Evolutionary conservation across 345 rosid genomes (phyloP).

Genomic region (Lepidium aucheri): DNA sequence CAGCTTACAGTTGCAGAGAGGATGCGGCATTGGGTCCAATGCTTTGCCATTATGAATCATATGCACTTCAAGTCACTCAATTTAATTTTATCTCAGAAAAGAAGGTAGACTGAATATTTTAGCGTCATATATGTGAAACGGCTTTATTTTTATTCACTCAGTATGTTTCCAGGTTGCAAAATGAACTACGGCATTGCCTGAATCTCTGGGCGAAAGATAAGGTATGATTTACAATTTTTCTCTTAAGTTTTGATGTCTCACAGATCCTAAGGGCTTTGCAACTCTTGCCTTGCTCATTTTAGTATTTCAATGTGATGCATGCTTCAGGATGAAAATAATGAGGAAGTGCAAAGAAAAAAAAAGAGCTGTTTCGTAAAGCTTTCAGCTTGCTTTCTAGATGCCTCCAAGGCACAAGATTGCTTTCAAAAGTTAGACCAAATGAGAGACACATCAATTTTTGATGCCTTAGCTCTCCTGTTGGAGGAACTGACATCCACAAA

Average conservation of each 20-base stretch:
- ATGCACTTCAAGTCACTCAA: slow-evolving; percentile 57
- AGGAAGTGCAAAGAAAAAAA: slow-evolving; percentile 41
- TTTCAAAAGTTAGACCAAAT: slow-evolving; percentile 56
- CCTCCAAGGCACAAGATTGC: slow-evolving; percentile 61
- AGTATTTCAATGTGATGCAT: slow-evolving; percentile 10
- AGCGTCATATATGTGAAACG: slow-evolving; percentile 8
- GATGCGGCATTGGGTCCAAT: slow-evolving; percentile 70
- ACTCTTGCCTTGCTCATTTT: background rate
- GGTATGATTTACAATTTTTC: slow-evolving; percentile 8
- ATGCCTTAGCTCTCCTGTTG: slow-evolving; percentile 44
- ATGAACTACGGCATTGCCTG: slow-evolving; percentile 61
- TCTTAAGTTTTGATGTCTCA: slow-evolving; percentile 1
- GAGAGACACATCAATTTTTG: slow-evolving; percentile 55
- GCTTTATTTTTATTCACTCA: slow-evolving; percentile 13
- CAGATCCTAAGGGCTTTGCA: slow-evolving; percentile 3
- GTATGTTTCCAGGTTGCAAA: slow-evolving; percentile 61
- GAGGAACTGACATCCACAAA: slow-evolving; percentile 33
- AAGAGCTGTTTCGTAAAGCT: slow-evolving; percentile 47
- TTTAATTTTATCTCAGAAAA: slow-evolving; percentile 64
- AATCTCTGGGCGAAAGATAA: slow-evolving; percentile 42
- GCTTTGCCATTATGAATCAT: slow-evolving; percentile 60
- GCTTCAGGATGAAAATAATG: slow-evolving; percentile 45
- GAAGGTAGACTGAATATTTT: slow-evolving; percentile 43
- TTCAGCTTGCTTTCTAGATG: slow-evolving; percentile 74
- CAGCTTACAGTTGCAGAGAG: slow-evolving; percentile 54